Evolutionary conservation across 2,329 filamentous ascomycete species (phyloP).

Genomic region (Ceratocystis eucalypticola): DNA sequence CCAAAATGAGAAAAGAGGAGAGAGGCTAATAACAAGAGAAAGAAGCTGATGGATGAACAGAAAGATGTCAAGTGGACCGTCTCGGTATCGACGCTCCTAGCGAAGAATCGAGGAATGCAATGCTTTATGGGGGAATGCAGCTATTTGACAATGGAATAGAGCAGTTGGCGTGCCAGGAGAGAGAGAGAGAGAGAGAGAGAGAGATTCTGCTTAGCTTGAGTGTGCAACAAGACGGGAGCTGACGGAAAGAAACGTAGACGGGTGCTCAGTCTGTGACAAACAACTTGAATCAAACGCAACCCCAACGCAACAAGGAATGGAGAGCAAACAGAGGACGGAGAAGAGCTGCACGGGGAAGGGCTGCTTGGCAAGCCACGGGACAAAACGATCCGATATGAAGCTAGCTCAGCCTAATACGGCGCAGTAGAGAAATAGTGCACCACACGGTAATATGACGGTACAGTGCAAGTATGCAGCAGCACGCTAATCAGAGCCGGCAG

Average conservation of each 20-base stretch:
- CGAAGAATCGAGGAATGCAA: neutral
- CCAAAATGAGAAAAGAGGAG: constrained; percentile 8
- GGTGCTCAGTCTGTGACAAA: constrained; percentile 14
- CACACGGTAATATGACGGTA: neutral
- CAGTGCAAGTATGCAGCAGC: neutral
- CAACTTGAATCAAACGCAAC: constrained; percentile 10
- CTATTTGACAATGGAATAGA: neutral
- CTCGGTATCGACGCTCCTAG: neutral
- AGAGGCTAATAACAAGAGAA: neutral
- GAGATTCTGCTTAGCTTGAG: neutral
- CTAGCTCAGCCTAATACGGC: neutral
- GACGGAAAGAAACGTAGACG: constrained; percentile 1
- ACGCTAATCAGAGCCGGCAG: neutral
- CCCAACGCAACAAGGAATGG: neutral
- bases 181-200: too few relatives aligned
- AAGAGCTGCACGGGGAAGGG: neutral
- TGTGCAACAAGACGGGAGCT: constrained; percentile 3
- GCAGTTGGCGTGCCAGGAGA: neutral
- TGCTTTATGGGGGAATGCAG: neutral
- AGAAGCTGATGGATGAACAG: constrained; percentile 1
- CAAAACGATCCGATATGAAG: neutral
- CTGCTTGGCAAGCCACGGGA: constrained; percentile 21
- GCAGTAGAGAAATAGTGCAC: neutral
- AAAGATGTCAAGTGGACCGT: neutral
- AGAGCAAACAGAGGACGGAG: neutral